A percentile compares a stretch with the other conserved stretches of the same genome.
These are phyloP conservation scores for Camelina sativa DNA, from an alignment of 345 rosid genomes.

Conservation along the genomic window DNA sequence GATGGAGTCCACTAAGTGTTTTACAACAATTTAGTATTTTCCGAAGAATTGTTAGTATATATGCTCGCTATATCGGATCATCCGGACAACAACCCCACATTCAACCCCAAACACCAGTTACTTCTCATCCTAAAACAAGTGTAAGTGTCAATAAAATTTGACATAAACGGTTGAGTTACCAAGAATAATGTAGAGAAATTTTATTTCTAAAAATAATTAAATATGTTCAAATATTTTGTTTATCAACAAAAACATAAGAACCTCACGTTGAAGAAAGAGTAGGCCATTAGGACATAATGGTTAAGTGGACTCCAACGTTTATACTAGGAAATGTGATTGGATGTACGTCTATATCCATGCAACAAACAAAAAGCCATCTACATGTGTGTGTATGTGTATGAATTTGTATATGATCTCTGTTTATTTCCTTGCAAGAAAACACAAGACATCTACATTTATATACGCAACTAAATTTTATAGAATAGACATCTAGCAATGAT, in stretches of 20 bases:
- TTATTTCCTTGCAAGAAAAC: slow-evolving; percentile 10
- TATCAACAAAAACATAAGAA: not conserved
- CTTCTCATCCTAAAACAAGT: too few relatives aligned
- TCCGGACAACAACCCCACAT: too few relatives aligned
- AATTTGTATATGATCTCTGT: not conserved
- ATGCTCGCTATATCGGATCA: too few relatives aligned
- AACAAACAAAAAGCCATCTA: slow-evolving; percentile 2
- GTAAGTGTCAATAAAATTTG: too few relatives aligned
- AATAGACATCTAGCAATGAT: slow-evolving; percentile 17
- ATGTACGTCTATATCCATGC: slow-evolving; percentile 16
- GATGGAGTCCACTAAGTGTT: too few relatives aligned
- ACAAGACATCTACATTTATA: not conserved
- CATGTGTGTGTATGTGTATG: not conserved
- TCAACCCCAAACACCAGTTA: too few relatives aligned
- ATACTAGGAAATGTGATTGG: slow-evolving; percentile 17
- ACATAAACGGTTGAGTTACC: not conserved
- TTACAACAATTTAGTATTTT: too few relatives aligned
- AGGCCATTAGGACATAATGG: slow-evolving; percentile 7
- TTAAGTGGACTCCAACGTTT: not conserved
- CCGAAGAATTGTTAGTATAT: too few relatives aligned
- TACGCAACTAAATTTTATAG: not conserved
- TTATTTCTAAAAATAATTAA: too few relatives aligned
- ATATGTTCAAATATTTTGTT: not conserved
- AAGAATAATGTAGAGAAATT: not conserved
- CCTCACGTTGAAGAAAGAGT: not conserved